A percentile compares a stretch with the other conserved stretches of the same genome.
phyloP scores from a whole-genome alignment of 1,284 basidiomycete genomes.

The Taiwanofungus camphoratus region DNA sequence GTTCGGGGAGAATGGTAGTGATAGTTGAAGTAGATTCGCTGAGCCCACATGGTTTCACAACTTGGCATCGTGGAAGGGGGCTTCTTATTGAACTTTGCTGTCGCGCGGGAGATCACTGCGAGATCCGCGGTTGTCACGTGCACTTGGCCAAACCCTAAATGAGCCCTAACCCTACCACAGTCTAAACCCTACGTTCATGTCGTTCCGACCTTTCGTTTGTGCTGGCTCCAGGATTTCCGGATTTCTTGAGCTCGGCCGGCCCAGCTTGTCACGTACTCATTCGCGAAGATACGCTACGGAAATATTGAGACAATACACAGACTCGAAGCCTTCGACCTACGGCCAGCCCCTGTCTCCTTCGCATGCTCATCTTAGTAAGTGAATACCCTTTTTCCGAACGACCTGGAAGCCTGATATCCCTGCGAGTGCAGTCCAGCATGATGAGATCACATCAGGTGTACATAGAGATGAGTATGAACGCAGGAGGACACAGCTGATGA shows the following conservation, averaged over 20 bases:
- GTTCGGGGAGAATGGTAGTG: no score
- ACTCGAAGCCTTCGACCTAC: constrained; percentile 23
- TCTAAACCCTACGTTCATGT: not conserved
- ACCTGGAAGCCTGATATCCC: not conserved
- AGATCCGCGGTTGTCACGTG: no score
- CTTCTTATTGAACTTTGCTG: no score
- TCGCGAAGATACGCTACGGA: constrained; percentile 7
- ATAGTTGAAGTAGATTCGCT: no score
- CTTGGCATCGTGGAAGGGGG: no score
- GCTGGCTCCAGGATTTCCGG: not conserved
- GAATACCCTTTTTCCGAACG: not conserved
- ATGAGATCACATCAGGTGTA: constrained; percentile 87
- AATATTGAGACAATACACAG: not conserved
- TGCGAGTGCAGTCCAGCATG: constrained; percentile 18
- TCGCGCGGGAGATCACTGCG: no score
- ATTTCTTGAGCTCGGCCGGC: not conserved
- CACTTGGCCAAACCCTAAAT: not conserved
- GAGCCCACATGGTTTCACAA: no score
- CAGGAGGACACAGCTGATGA: constrained; percentile 73
- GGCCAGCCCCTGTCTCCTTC: constrained; percentile 27
- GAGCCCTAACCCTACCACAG: not conserved
- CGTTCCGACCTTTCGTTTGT: not conserved
- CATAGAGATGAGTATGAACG: constrained; percentile 76
- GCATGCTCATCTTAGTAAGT: constrained; percentile 26
- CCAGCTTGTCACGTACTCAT: not conserved